phyloP scores from a whole-genome alignment of 2,329 filamentous ascomycete genomes.

The Colletotrichum sp. region DNA sequence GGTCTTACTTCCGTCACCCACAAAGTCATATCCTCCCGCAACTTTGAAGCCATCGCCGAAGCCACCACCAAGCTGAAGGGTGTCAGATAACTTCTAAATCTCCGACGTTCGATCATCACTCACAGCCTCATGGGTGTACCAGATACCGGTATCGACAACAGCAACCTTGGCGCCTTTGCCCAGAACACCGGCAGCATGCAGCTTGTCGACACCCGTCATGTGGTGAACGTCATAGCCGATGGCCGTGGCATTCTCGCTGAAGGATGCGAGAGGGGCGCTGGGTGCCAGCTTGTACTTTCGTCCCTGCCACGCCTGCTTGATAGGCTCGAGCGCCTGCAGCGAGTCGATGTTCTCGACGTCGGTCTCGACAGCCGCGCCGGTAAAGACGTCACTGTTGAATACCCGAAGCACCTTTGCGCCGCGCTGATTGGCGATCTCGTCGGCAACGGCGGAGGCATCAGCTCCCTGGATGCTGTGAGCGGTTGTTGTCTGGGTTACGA shows the following conservation, averaged over 20 bases:
- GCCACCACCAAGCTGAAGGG: neutral
- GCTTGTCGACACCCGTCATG: constrained; percentile 42
- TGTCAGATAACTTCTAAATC: neutral
- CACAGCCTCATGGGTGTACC: constrained; percentile 16
- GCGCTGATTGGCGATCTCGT: neutral
- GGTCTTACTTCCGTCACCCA: constrained; percentile 16
- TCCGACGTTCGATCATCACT: neutral
- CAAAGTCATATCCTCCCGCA: constrained; percentile 13
- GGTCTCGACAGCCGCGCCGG: constrained; percentile 18
- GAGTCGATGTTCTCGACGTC: constrained; percentile 17
- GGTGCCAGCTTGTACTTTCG: neutral
- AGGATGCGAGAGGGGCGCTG: neutral
- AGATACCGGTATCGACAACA: constrained; percentile 11
- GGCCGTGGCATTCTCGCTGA: constrained; percentile 11
- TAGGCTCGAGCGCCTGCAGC: constrained; percentile 9
- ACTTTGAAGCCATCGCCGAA: constrained; percentile 15
- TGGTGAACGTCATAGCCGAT: constrained; percentile 37
- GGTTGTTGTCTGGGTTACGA: neutral
- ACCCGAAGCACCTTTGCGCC: constrained; percentile 18
- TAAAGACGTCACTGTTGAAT: constrained; percentile 32
- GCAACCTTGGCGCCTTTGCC: constrained; percentile 10
- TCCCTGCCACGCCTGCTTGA: constrained; percentile 17
- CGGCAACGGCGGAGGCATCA: neutral
- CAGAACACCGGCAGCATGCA: constrained; percentile 37
- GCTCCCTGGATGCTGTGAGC: neutral